Percentiles rank a stretch among this genome's conserved stretches.
phyloP scores from a whole-genome alignment of 164 flowering plant species.

The Taxillus chinensis region DNA sequence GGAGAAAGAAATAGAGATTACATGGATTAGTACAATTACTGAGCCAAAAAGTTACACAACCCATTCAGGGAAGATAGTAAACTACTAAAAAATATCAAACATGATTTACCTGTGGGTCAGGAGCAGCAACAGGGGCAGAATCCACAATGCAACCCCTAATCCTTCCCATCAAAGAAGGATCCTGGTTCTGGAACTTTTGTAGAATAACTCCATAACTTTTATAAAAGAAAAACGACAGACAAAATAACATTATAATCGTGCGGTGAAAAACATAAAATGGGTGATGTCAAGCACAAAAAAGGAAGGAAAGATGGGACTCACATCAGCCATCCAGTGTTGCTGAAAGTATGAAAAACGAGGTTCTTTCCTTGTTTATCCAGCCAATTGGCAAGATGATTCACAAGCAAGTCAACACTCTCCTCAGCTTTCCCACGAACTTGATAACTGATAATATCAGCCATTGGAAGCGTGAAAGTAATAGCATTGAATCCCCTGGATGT shows the following conservation, averaged over 20 bases:
- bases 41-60: no score
- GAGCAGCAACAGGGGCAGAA: constrained; percentile 92
- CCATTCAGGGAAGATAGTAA: no score
- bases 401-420: constrained; percentile 66
- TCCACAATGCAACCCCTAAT: constrained; percentile 92
- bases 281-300: neutral
- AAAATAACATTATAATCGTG: neutral
- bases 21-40: no score
- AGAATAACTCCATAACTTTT: constrained; percentile 76
- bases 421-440: constrained; percentile 91
- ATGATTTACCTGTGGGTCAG: constrained; percentile 76
- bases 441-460: constrained; percentile 76
- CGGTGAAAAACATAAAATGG: neutral
- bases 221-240: constrained; percentile 5
- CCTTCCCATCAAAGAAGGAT: constrained; percentile 44
- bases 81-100: no score
- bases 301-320: constrained; percentile 28
- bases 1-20: neutral
- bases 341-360: constrained; percentile 82
- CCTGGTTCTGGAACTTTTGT: constrained; percentile 65
- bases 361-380: constrained; percentile 81
- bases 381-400: constrained; percentile 83
- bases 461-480: constrained; percentile 91
- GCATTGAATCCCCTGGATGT: constrained; percentile 90
- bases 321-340: constrained; percentile 99